Conservation (phyloP, 2,329 filamentous ascomycete genomes). For the Paecilomyces formosus region DNA sequence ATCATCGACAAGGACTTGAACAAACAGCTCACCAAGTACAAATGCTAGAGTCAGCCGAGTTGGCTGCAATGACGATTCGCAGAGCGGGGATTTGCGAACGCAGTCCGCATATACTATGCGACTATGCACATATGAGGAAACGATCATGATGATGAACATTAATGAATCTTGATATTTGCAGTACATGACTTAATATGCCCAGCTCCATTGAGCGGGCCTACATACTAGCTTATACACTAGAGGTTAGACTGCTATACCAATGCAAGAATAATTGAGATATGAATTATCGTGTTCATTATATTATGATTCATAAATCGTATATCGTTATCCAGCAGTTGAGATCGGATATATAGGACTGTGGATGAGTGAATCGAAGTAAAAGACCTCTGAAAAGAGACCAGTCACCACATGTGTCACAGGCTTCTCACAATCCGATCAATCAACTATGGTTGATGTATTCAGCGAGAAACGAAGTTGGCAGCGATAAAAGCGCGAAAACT, state of each 20-base stretch:
- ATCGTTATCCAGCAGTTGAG: not conserved
- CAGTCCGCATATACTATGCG: not conserved
- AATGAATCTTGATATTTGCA: not conserved
- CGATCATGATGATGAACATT: not conserved
- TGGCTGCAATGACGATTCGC: not conserved
- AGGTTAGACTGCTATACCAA: not conserved
- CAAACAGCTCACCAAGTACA: not conserved
- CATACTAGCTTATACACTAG: not conserved
- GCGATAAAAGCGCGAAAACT: not conserved
- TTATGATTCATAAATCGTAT: not conserved
- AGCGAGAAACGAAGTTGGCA: not conserved
- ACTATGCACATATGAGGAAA: not conserved
- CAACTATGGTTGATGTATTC: not conserved
- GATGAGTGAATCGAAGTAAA: not conserved
- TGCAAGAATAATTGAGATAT: not conserved
- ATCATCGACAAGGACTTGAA: not conserved
- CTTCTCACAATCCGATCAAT: not conserved
- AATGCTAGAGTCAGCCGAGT: not conserved
- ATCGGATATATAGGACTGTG: not conserved
- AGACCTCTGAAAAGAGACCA: not conserved
- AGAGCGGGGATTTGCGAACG: not conserved
- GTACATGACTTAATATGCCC: not conserved
- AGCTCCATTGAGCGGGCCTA: not conserved
- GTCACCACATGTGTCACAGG: not conserved
- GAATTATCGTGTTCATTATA: not conserved